Evolutionary conservation across 225 moss, liverwort and hornwort species (phyloP).

Genomic region (Bryum argenteum): DNA sequence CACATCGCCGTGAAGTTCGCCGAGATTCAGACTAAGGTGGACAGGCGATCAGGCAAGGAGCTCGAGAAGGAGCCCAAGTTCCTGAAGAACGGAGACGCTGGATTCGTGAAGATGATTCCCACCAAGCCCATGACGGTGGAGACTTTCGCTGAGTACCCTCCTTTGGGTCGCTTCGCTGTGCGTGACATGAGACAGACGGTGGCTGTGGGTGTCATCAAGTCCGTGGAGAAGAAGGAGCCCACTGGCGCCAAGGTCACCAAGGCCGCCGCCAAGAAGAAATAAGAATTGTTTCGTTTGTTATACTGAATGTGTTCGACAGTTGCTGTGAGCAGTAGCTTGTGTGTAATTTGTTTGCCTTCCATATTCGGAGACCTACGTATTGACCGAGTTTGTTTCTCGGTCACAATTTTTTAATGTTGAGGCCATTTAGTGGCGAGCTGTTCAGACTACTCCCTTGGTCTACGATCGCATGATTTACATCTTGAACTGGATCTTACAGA

Average conservation of each 20-base stretch:
- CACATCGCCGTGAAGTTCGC: slow-evolving; percentile 55
- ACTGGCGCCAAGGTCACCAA: slow-evolving; percentile 45
- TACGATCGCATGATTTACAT: too few species aligned
- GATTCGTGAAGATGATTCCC: slow-evolving; percentile 69
- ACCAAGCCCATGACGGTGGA: slow-evolving; percentile 67
- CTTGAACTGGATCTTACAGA: too few species aligned
- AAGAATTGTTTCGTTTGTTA: slow-evolving; percentile 9
- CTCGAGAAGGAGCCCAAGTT: slow-evolving; percentile 70
- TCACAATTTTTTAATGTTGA: background rate
- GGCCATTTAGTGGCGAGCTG: background rate
- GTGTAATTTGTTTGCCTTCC: background rate
- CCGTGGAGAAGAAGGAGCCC: slow-evolving; percentile 56
- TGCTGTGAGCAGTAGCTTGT: background rate
- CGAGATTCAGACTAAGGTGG: slow-evolving; percentile 61
- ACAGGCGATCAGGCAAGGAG: slow-evolving; percentile 61
- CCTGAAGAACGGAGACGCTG: slow-evolving; percentile 61
- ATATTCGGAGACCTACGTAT: background rate
- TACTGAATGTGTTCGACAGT: background rate
- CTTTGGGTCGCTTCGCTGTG: slow-evolving; percentile 57
- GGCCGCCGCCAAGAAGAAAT: slow-evolving; percentile 52
- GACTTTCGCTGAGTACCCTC: slow-evolving; percentile 54
- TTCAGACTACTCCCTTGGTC: background rate
- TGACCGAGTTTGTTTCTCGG: background rate
- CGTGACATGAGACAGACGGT: slow-evolving; percentile 70
- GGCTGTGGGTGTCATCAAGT: slow-evolving; percentile 59